Conservation (phyloP, 352 stramenopile species). For the Salisapilia sapeloensis region DNA sequence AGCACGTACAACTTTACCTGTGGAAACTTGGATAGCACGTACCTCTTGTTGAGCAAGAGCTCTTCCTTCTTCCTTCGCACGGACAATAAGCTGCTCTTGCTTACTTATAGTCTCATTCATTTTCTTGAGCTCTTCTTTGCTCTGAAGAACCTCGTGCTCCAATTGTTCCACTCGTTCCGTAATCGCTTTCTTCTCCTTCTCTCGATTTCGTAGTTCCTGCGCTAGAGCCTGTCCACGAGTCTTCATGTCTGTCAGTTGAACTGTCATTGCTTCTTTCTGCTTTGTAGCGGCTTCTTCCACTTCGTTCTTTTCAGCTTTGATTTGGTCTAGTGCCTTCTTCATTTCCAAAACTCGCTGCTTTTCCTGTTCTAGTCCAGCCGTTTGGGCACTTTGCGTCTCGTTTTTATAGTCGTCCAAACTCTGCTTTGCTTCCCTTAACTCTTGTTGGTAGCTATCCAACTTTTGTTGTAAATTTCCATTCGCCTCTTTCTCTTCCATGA, state of each 20-base stretch:
- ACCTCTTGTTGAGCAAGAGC: slow-evolving; percentile 1
- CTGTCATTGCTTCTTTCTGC: background rate
- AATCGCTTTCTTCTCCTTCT: no score
- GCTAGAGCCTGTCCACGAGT: background rate
- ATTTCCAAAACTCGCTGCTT: slow-evolving; percentile 1
- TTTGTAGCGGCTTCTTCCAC: background rate
- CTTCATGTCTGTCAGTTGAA: background rate
- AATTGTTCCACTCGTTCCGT: background rate
- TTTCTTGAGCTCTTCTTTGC: background rate
- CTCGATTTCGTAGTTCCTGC: no score
- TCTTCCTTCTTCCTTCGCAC: slow-evolving; percentile 2
- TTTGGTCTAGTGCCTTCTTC: background rate
- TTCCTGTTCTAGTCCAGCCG: background rate
- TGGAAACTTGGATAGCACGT: background rate
- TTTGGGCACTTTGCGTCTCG: background rate
- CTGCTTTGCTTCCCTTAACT: background rate
- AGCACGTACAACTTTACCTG: background rate
- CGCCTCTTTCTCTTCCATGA: slow-evolving; percentile 4
- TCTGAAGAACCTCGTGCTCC: background rate
- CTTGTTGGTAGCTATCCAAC: slow-evolving; percentile 3
- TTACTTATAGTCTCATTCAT: slow-evolving; percentile 15
- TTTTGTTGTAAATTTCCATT: slow-evolving; percentile 3
- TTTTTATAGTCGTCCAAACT: slow-evolving; percentile 3
- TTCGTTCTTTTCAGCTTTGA: background rate
- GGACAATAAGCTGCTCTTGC: slow-evolving; percentile 5